phyloP scores from a whole-genome alignment of 495 filamentous ascomycete genomes.

The Achaetomiella virescens region DNA sequence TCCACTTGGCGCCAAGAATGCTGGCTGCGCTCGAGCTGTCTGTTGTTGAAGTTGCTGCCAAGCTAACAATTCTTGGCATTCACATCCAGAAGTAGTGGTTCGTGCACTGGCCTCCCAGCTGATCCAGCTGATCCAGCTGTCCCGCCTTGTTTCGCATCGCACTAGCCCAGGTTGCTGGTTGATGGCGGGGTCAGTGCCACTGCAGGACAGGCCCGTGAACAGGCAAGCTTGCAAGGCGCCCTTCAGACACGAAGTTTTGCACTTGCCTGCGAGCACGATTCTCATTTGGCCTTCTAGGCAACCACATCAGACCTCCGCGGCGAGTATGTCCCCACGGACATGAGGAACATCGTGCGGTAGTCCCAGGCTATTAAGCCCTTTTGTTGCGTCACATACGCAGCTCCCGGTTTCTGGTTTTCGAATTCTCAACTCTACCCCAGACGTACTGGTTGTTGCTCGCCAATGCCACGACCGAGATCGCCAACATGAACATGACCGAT shows the following conservation, averaged over 20 bases:
- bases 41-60: not conserved
- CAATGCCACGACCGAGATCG: not conserved
- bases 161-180: not conserved
- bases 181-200: not conserved
- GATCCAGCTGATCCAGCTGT: not conserved
- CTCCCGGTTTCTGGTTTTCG: not conserved
- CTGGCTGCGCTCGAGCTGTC: no score
- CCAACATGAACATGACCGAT: slow-evolving; percentile 10
- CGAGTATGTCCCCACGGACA: not conserved
- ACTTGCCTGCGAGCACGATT: not conserved
- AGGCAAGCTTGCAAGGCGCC: not conserved
- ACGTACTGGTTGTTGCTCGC: not conserved
- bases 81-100: not conserved
- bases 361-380: not conserved
- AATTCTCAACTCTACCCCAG: not conserved
- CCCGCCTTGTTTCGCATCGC: not conserved
- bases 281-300: not conserved
- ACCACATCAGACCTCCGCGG: not conserved
- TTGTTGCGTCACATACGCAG: not conserved
- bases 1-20: no score
- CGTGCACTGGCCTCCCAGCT: not conserved
- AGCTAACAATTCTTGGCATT: not conserved
- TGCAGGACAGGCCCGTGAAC: not conserved
- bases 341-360: not conserved
- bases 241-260: not conserved